Evolutionary conservation across 371 early-diverging fungal species (phyloP).

Genomic region (Blakeslea trispora): DNA sequence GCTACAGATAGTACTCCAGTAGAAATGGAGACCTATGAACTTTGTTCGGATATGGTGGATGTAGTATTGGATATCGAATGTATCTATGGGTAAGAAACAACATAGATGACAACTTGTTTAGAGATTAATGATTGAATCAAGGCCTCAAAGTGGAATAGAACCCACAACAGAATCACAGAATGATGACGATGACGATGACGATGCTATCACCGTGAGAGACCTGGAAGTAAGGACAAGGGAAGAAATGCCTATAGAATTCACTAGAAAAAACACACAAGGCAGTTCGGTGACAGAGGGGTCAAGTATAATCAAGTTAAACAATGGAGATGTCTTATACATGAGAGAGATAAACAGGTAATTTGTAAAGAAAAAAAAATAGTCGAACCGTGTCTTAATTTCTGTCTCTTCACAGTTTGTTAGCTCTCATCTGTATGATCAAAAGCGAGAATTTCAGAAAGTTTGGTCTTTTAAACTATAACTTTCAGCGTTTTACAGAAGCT

Average conservation of each 20-base stretch:
- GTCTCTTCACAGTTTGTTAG: constrained; percentile 54
- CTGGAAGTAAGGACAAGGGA: not conserved
- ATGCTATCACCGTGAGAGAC: constrained; percentile 7
- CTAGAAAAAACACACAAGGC: no score
- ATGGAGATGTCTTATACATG: constrained; percentile 79
- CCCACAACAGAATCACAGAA: constrained; percentile 5
- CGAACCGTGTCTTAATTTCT: no score
- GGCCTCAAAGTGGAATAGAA: constrained; percentile 19
- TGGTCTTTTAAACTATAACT: constrained; percentile 87
- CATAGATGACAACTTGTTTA: not conserved
- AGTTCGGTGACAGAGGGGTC: not conserved
- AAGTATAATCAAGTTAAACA: constrained; percentile 70
- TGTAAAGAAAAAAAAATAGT: not conserved
- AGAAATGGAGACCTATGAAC: constrained; percentile 87
- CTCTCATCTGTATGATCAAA: constrained; percentile 77
- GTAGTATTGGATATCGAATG: constrained; percentile 82
- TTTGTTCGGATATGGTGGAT: constrained; percentile 94
- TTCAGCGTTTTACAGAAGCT: constrained; percentile 71
- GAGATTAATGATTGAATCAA: not conserved
- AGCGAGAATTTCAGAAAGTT: constrained; percentile 85
- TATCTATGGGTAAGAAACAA: constrained; percentile 67
- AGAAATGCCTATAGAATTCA: no score
- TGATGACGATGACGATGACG: constrained; percentile 4
- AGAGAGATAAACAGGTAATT: constrained; percentile 74
- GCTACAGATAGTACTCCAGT: constrained; percentile 94